phyloP scores from a whole-genome alignment of 2,329 filamentous ascomycete genomes.

The Rutstroemia sydowiana region DNA sequence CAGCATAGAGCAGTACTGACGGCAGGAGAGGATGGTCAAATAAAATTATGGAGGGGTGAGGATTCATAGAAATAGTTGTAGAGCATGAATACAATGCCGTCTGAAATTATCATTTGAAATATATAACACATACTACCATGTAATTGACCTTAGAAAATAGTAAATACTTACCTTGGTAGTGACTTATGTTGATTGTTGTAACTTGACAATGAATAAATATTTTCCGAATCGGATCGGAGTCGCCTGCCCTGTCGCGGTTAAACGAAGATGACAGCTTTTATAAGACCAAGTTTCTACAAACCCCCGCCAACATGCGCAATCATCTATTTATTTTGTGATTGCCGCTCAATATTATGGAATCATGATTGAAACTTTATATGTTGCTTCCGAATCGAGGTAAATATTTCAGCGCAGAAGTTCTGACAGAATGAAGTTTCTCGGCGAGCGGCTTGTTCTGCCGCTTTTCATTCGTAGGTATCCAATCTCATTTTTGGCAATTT shows the following conservation, averaged over 20 bases:
- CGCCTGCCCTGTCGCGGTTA: slow-evolving; percentile 9
- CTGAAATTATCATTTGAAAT: neutral
- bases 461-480: slow-evolving; percentile 27
- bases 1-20: slow-evolving; percentile 32
- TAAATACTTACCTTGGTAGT: neutral
- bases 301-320: slow-evolving; percentile 13
- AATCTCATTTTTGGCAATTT: slow-evolving; percentile 1
- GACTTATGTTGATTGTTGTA: neutral
- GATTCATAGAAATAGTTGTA: neutral
- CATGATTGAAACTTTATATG: slow-evolving; percentile 19
- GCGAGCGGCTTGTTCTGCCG: slow-evolving; percentile 25
- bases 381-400: slow-evolving; percentile 25
- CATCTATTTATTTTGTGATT: slow-evolving; percentile 11
- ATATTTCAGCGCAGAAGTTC: slow-evolving; percentile 13
- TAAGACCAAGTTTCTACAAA: slow-evolving; percentile 10
- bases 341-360: slow-evolving; percentile 14
- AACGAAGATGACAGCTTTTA: slow-evolving; percentile 24
- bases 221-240: slow-evolving; percentile 4
- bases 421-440: slow-evolving; percentile 27
- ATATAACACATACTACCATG: neutral
- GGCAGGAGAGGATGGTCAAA: slow-evolving; percentile 34
- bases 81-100: neutral
- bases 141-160: neutral
- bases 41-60: slow-evolving; percentile 33
- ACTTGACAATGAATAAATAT: neutral